A percentile compares a stretch with the other conserved stretches of the same genome.
These are phyloP conservation scores for Chionographis japonica DNA, from an alignment of 106 monocot species.

Conservation along the genomic window DNA sequence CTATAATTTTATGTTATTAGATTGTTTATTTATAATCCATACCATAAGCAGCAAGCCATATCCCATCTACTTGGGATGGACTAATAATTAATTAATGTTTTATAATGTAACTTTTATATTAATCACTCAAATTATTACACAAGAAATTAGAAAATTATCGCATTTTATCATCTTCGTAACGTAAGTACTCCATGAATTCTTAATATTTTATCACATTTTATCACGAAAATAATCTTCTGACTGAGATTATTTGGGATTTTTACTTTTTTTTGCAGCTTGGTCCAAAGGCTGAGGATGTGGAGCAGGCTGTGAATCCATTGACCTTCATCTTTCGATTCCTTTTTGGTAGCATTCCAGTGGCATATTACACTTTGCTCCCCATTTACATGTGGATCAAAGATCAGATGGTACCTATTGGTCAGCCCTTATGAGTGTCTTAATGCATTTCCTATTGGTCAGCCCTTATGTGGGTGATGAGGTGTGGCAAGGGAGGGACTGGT, in stretches of 20 bases:
- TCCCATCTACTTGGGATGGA: too few relatives aligned
- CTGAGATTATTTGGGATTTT: background rate
- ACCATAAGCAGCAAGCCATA: too few relatives aligned
- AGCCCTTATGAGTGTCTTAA: constrained; percentile 50
- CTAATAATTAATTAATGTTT: too few relatives aligned
- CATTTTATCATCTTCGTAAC: too few relatives aligned
- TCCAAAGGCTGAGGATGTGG: constrained; percentile 86
- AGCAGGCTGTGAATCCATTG: constrained; percentile 79
- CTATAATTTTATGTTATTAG: too few relatives aligned
- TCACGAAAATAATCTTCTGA: background rate
- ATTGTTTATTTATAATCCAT: too few relatives aligned
- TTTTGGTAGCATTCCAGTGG: constrained; percentile 62
- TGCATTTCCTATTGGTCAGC: constrained; percentile 71
- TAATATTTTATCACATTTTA: too few relatives aligned
- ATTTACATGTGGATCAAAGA: constrained; percentile 99
- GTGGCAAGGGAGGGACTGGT: background rate
- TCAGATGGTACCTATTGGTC: constrained; percentile 82
- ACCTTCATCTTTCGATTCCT: constrained; percentile 81
- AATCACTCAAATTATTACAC: too few relatives aligned
- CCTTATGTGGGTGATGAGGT: constrained; percentile 18
- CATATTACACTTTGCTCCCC: constrained; percentile 79
- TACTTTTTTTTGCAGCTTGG: constrained; percentile 58
- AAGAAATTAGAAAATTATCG: too few relatives aligned
- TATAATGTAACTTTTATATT: too few relatives aligned
- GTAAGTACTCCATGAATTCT: too few relatives aligned